A percentile compares a stretch with the other conserved stretches of the same genome.
These are phyloP conservation scores for Linum usitatissimum DNA, from an alignment of 345 rosid genomes.

Conservation along the genomic window DNA sequence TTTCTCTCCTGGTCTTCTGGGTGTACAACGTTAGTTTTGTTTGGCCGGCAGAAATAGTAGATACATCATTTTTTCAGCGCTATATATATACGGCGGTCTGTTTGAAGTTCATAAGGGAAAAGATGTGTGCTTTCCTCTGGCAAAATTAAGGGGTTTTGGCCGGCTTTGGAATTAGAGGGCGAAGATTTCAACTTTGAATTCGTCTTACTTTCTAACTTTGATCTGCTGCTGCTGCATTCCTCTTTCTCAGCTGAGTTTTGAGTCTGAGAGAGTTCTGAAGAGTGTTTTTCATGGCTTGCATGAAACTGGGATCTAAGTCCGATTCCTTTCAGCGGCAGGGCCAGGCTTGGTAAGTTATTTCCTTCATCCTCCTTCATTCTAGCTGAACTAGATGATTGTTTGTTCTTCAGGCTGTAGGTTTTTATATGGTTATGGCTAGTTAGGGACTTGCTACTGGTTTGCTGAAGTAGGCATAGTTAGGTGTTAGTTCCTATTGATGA, in stretches of 20 bases:
- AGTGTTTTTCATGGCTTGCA: slow-evolving; percentile 51
- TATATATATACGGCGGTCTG: background rate
- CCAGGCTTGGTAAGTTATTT: slow-evolving; percentile 73
- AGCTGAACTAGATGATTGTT: background rate
- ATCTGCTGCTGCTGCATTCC: background rate
- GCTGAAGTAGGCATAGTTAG: background rate
- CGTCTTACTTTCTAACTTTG: background rate
- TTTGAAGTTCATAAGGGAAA: background rate
- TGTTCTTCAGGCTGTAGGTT: too few relatives aligned
- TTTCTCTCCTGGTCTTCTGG: background rate
- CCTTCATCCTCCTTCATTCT: background rate
- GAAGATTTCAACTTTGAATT: background rate
- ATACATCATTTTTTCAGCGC: background rate
- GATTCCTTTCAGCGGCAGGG: slow-evolving; percentile 94
- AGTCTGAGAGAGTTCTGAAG: slow-evolving; percentile 7
- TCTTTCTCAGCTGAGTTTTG: too few relatives aligned
- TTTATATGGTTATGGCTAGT: background rate
- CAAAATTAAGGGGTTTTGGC: background rate
- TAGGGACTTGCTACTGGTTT: background rate
- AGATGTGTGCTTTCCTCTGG: background rate
- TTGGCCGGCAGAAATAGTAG: background rate
- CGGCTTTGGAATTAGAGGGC: background rate
- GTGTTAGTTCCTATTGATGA: background rate
- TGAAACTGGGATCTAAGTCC: slow-evolving; percentile 86
- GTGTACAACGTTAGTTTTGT: background rate